Conservation (phyloP, 2,329 filamentous ascomycete genomes). For the Gaeumannomyces sp. region DNA sequence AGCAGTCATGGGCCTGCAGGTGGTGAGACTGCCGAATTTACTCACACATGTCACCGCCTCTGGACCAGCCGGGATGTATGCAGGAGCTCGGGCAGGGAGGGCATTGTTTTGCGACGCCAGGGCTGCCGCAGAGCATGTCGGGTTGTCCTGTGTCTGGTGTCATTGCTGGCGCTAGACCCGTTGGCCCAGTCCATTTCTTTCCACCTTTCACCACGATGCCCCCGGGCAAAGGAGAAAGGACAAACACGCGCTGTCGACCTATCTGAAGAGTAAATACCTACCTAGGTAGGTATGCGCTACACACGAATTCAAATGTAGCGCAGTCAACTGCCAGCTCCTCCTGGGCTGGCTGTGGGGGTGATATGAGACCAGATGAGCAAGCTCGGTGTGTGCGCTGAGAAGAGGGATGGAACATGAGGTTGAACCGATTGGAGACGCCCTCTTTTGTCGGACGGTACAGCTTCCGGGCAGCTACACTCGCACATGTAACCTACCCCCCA, state of each 20-base stretch:
- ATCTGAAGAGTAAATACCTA: too few relatives aligned
- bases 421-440: not conserved
- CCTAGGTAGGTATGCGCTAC: not conserved
- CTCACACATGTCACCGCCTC: not conserved
- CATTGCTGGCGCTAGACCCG: not conserved
- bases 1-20: not conserved
- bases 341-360: not conserved
- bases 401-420: not conserved
- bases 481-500: not conserved
- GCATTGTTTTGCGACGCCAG: not conserved
- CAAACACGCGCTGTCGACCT: too few relatives aligned
- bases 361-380: not conserved
- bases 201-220: not conserved
- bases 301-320: not conserved
- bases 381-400: not conserved
- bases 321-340: not conserved
- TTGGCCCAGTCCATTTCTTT: not conserved
- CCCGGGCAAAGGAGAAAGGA: too few relatives aligned
- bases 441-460: too few relatives aligned
- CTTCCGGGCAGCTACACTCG: not conserved
- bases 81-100: not conserved
- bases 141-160: not conserved
- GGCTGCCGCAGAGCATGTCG: not conserved
- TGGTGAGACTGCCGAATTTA: not conserved
- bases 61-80: not conserved